Percentiles rank a stretch among this genome's conserved stretches.
Evolutionary conservation across 345 rosid species (phyloP).

Genomic region (Trapa incisa): DNA sequence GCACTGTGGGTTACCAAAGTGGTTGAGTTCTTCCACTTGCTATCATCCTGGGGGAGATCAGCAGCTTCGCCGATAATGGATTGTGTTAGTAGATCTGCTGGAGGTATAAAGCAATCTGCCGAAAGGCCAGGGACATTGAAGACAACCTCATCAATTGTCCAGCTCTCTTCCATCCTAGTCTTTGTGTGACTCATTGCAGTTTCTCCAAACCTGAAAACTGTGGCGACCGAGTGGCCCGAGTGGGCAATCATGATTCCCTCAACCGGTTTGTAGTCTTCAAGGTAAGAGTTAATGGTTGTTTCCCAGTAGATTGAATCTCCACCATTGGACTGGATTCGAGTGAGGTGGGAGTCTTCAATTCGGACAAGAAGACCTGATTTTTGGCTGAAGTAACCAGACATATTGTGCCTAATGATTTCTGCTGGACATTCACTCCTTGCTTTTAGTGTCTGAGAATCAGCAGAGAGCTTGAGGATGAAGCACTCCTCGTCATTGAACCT

Average conservation of each 20-base stretch:
- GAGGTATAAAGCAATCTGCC: constrained; percentile 15
- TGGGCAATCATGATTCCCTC: constrained; percentile 48
- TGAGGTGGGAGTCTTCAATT: constrained; percentile 42
- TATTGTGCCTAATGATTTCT: constrained; percentile 21
- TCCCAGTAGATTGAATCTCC: constrained; percentile 36
- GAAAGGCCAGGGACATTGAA: constrained; percentile 17
- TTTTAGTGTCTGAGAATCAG: constrained; percentile 19
- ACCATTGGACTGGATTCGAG: constrained; percentile 30
- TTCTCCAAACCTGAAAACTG: constrained; percentile 40
- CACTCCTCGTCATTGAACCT: constrained; percentile 24
- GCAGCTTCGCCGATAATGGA: not conserved
- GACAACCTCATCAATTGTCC: constrained; percentile 19
- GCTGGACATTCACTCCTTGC: constrained; percentile 23
- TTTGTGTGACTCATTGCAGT: constrained; percentile 33
- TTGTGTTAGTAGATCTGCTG: constrained; percentile 10
- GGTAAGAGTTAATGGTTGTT: constrained; percentile 34
- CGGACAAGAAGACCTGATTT: constrained; percentile 32
- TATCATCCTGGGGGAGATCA: not conserved
- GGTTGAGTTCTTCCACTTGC: not conserved
- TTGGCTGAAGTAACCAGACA: constrained; percentile 29
- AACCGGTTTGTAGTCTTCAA: constrained; percentile 32
- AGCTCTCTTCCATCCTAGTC: constrained; percentile 18
- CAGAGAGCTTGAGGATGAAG: constrained; percentile 25
- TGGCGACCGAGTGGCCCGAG: constrained; percentile 32
- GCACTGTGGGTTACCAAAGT: constrained; percentile 6